A percentile compares a stretch with the other conserved stretches of the same genome.
Evolutionary conservation across 345 rosid genomes (phyloP).

Genomic region (Conringia planisiliqua): DNA sequence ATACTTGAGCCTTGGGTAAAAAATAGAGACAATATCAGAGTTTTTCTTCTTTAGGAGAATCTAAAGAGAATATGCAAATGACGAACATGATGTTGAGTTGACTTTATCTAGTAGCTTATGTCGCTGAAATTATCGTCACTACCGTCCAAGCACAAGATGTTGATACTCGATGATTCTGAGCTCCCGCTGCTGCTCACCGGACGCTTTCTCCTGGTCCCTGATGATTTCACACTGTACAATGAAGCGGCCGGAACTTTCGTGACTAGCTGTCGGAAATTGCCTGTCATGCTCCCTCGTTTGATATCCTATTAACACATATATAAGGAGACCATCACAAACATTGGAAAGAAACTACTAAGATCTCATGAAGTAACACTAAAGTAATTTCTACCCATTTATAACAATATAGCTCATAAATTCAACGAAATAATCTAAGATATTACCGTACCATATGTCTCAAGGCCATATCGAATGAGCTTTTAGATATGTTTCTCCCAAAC

Average conservation of each 20-base stretch:
- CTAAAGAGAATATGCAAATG: neutral
- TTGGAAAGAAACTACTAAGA: neutral
- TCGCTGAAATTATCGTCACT: constrained; percentile 35
- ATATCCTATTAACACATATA: constrained; percentile 39
- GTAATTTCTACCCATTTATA: neutral
- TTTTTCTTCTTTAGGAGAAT: neutral
- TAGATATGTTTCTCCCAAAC: constrained; percentile 65
- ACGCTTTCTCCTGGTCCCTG: constrained; percentile 40
- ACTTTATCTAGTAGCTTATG: constrained; percentile 12
- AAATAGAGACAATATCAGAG: neutral
- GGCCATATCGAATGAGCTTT: constrained; percentile 83
- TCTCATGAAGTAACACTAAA: neutral
- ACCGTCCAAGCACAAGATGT: constrained; percentile 47
- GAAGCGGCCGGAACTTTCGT: constrained; percentile 62
- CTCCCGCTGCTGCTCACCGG: constrained; percentile 61
- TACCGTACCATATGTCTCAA: constrained; percentile 65
- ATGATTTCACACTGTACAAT: constrained; percentile 59
- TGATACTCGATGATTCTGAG: constrained; percentile 69
- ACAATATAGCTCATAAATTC: neutral
- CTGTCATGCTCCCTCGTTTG: constrained; percentile 57
- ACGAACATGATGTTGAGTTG: neutral
- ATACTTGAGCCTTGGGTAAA: neutral
- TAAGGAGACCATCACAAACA: neutral
- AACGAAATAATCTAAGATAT: neutral
- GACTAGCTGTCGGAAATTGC: constrained; percentile 50